These are phyloP conservation scores for Lineolata rhizophorae DNA, from an alignment of 495 filamentous ascomycete species.

Conservation along the genomic window DNA sequence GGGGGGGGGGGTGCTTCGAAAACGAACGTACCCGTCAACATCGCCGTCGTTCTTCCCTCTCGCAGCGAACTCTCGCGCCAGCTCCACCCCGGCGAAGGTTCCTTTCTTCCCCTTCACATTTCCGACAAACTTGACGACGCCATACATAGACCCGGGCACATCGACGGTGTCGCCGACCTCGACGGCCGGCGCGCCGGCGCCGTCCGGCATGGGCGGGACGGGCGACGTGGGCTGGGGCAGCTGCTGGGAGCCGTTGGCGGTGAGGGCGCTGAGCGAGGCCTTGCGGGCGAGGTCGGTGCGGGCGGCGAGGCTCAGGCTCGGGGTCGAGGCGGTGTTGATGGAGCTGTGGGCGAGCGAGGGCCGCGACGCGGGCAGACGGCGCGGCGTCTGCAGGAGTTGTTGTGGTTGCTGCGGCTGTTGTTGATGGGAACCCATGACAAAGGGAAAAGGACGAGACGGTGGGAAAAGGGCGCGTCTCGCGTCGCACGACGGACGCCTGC, in stretches of 20 bases:
- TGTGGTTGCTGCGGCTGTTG: too few species aligned
- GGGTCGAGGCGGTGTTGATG: constrained; percentile 34
- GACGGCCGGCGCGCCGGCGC: constrained; percentile 28
- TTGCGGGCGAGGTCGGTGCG: constrained; percentile 35
- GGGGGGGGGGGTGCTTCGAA: too few species aligned
- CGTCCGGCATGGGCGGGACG: constrained; percentile 11
- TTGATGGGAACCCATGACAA: too few species aligned
- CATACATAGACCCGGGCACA: constrained; percentile 85
- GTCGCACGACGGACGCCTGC: too few species aligned
- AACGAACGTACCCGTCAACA: constrained; percentile 69
- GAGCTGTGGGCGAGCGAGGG: constrained; percentile 20
- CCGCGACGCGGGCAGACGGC: constrained; percentile 20
- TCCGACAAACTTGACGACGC: constrained; percentile 75
- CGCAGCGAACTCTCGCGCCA: constrained; percentile 54
- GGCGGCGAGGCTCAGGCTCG: constrained; percentile 26
- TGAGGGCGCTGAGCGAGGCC: constrained; percentile 40
- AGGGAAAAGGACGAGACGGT: too few species aligned
- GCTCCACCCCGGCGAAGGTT: constrained; percentile 83
- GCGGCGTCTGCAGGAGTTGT: constrained; percentile 24
- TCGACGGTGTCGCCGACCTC: constrained; percentile 79
- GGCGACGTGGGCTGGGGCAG: constrained; percentile 6
- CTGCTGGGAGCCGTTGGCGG: constrained; percentile 24
- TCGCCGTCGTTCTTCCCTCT: constrained; percentile 92
- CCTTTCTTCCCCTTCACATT: constrained; percentile 75
- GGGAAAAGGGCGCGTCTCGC: too few species aligned